Evolutionary conservation across 352 stramenopile genomes (phyloP).

Genomic region (Globisporangium cederbergense): DNA sequence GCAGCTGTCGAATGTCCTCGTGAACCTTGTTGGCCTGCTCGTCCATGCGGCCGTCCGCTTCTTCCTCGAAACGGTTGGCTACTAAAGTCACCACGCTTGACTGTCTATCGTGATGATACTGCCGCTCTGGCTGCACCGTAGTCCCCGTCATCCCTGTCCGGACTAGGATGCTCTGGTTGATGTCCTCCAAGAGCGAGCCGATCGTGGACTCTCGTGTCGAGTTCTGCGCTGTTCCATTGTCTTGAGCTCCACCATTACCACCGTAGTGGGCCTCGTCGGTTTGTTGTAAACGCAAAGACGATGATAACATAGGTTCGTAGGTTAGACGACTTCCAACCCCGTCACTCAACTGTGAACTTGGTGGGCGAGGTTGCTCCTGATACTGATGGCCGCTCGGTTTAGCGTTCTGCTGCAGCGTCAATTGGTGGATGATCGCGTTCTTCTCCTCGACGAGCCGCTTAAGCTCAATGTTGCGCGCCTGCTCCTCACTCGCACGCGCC

Average conservation of each 20-base stretch:
- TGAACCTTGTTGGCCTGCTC: conserved; percentile 62
- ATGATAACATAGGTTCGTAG: neutral
- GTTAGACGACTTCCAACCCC: neutral
- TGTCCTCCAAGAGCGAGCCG: conserved; percentile 10
- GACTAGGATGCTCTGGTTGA: conserved; percentile 10
- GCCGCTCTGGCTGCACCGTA: neutral
- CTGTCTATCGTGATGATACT: neutral
- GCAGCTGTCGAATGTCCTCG: conserved; percentile 65
- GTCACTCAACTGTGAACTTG: neutral
- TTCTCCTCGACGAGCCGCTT: conserved; percentile 63
- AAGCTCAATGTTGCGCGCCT: conserved; percentile 53
- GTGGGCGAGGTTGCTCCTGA: neutral
- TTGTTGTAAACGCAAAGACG: neutral
- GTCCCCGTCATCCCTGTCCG: conserved; percentile 1
- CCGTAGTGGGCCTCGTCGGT: neutral
- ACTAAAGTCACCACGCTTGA: too few species aligned
- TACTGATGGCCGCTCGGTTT: neutral
- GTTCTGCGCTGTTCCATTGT: neutral
- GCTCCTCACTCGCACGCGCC: conserved; percentile 38
- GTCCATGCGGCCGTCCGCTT: conserved; percentile 29
- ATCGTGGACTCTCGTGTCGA: neutral
- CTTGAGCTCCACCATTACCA: too few species aligned
- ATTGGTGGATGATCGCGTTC: conserved; percentile 54
- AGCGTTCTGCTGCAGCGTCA: conserved; percentile 26
- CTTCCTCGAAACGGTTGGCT: neutral